Percentiles rank a stretch among this genome's conserved stretches.
These are phyloP conservation scores for Claviceps purpurea DNA, from an alignment of 2,329 filamentous ascomycete genomes.

Conservation along the genomic window DNA sequence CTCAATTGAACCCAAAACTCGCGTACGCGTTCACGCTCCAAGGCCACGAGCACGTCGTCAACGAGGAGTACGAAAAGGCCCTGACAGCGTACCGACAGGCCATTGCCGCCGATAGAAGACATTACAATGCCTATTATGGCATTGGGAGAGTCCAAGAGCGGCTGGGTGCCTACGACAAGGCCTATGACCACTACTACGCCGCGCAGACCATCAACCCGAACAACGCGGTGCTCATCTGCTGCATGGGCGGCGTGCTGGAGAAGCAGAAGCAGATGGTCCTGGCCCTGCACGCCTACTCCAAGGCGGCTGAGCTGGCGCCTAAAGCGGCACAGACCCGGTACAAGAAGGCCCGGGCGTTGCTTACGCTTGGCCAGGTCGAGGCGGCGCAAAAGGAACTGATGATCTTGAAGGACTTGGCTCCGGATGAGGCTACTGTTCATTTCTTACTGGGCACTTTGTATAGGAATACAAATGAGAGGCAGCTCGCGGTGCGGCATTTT, in stretches of 20 bases:
- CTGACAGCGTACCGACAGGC: conserved; percentile 75
- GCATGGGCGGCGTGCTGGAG: conserved; percentile 81
- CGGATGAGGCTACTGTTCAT: conserved; percentile 91
- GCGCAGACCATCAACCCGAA: conserved; percentile 85
- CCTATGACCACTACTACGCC: conserved; percentile 80
- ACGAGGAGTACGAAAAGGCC: conserved; percentile 95
- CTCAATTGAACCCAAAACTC: conserved; percentile 78
- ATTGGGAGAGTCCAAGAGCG: conserved; percentile 74
- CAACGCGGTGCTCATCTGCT: conserved; percentile 84
- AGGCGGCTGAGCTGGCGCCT: conserved; percentile 71
- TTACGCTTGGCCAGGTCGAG: conserved; percentile 58
- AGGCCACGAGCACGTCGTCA: conserved; percentile 88
- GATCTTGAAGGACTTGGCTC: conserved; percentile 79
- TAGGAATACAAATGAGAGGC: conserved; percentile 57
- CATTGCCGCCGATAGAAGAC: conserved; percentile 71
- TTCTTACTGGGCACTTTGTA: conserved; percentile 83
- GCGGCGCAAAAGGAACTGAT: conserved; percentile 71
- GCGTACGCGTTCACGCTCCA: conserved; percentile 94
- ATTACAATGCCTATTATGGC: conserved; percentile 99
- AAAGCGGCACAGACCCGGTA: conserved; percentile 73
- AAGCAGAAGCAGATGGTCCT: conserved; percentile 70
- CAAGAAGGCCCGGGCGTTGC: conserved; percentile 79
- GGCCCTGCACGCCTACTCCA: conserved; percentile 69
- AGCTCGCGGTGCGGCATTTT: conserved; percentile 79
- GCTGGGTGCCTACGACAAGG: conserved; percentile 80